phyloP scores from a whole-genome alignment of 805 yeast species.

The Pichia ethanolica region DNA sequence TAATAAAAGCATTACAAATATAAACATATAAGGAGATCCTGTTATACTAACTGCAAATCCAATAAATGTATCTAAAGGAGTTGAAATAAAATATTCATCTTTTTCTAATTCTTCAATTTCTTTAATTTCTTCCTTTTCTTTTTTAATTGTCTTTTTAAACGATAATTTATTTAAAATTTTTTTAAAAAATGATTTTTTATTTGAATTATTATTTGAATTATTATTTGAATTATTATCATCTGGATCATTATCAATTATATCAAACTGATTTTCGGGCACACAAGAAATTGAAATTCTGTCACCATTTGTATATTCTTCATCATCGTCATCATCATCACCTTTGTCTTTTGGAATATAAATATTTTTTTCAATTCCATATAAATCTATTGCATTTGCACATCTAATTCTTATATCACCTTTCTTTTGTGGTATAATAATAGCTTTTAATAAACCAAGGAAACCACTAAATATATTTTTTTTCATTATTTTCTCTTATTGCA shows the following conservation, averaged over 20 bases:
- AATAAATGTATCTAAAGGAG: slow-evolving; percentile 8
- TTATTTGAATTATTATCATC: no score
- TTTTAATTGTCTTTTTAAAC: background rate
- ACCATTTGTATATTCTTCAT: no score
- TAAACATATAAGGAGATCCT: slow-evolving; percentile 17
- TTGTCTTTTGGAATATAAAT: no score
- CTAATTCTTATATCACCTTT: slow-evolving; percentile 1
- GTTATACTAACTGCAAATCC: slow-evolving; percentile 11
- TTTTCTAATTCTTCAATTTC: background rate
- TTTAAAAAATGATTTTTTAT: no score
- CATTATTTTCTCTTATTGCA: background rate
- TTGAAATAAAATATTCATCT: slow-evolving; percentile 5
- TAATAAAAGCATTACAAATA: slow-evolving; percentile 22
- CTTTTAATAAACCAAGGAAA: background rate
- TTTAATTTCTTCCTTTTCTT: background rate
- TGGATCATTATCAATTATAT: no score
- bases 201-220: no score
- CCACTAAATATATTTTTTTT: no score
- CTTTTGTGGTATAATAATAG: background rate
- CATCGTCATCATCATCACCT: no score
- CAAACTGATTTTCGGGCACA: no score
- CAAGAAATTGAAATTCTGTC: no score
- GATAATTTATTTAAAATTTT: no score
- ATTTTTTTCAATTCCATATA: no score
- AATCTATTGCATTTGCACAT: background rate